A percentile compares a stretch with the other conserved stretches of the same genome.
These are phyloP conservation scores for Glycine soja DNA, from an alignment of 306 rosid species.

Conservation along the genomic window DNA sequence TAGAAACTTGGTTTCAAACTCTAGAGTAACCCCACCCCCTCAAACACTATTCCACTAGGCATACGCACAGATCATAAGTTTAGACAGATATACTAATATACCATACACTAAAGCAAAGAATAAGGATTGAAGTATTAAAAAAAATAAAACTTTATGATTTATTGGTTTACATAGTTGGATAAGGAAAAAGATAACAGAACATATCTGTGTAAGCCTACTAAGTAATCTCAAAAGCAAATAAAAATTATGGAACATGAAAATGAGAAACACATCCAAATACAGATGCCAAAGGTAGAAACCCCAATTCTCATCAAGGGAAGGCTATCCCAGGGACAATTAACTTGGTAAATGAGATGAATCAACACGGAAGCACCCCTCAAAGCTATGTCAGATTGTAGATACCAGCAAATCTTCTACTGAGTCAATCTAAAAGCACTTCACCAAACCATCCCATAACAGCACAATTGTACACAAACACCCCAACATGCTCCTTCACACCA, in stretches of 20 bases:
- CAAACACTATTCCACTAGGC: slow-evolving; percentile 18
- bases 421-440: slow-evolving; percentile 65
- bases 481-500: slow-evolving; percentile 73
- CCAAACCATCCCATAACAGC: slow-evolving; percentile 74
- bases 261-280: slow-evolving; percentile 53
- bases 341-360: slow-evolving; percentile 55
- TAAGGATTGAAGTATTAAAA: slow-evolving; percentile 40
- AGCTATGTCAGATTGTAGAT: slow-evolving; percentile 58
- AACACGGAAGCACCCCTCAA: slow-evolving; percentile 54
- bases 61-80: slow-evolving; percentile 8
- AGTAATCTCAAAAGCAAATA: slow-evolving; percentile 54
- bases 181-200: slow-evolving; percentile 40
- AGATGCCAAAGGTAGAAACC: slow-evolving; percentile 52
- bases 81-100: background rate
- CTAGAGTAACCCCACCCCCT: background rate
- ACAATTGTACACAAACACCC: slow-evolving; percentile 88
- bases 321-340: slow-evolving; percentile 39
- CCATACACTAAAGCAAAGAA: slow-evolving; percentile 26
- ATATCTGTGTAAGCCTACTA: slow-evolving; percentile 53
- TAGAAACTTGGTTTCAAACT: background rate
- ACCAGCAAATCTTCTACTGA: slow-evolving; percentile 52
- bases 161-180: slow-evolving; percentile 57
- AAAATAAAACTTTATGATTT: slow-evolving; percentile 48
- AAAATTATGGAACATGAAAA: slow-evolving; percentile 48
- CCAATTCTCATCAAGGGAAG: slow-evolving; percentile 57